Conservation (phyloP, 2,329 filamentous ascomycete genomes). For the Phyllosticta citriasiana region DNA sequence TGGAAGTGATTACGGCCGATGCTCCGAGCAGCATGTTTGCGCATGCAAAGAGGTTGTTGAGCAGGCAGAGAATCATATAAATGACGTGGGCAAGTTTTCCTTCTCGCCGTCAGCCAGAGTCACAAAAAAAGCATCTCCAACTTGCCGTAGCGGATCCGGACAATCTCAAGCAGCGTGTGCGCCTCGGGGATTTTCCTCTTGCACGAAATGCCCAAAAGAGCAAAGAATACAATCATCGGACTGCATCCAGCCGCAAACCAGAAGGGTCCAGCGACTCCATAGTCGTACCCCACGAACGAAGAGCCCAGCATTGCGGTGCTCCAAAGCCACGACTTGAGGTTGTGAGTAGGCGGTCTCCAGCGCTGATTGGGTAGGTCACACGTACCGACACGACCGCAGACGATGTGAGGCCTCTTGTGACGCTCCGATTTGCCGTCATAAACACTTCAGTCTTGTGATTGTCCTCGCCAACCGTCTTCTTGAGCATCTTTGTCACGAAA, state of each 20-base stretch:
- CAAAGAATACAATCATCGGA: conserved; percentile 41
- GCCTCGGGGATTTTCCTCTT: conserved; percentile 45
- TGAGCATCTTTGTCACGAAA: conserved; percentile 37
- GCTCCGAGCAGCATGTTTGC: conserved; percentile 44
- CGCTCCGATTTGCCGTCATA: conserved; percentile 44
- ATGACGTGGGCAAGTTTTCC: conserved; percentile 35
- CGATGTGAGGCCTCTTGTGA: conserved; percentile 42
- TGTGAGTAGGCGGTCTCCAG: not conserved
- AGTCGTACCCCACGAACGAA: conserved; percentile 43
- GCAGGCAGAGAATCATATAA: conserved; percentile 42
- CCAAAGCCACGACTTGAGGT: conserved; percentile 41
- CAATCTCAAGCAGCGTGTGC: conserved; percentile 45
- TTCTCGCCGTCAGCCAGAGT: conserved; percentile 7
- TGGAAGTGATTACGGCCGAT: conserved; percentile 32
- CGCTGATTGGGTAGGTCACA: not conserved
- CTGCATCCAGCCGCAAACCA: conserved; percentile 42
- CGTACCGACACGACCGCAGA: conserved; percentile 37
- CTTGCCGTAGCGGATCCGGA: conserved; percentile 39
- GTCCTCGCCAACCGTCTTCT: conserved; percentile 37
- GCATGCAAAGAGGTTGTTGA: conserved; percentile 46
- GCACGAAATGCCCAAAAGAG: conserved; percentile 41
- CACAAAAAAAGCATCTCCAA: conserved; percentile 23
- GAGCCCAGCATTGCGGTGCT: conserved; percentile 44
- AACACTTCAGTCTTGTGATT: conserved; percentile 47
- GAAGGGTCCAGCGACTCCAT: conserved; percentile 46